Base-by-base conservation (phyloP, 768 basidiomycete genomes). In the Astraeus odoratus region DNA sequence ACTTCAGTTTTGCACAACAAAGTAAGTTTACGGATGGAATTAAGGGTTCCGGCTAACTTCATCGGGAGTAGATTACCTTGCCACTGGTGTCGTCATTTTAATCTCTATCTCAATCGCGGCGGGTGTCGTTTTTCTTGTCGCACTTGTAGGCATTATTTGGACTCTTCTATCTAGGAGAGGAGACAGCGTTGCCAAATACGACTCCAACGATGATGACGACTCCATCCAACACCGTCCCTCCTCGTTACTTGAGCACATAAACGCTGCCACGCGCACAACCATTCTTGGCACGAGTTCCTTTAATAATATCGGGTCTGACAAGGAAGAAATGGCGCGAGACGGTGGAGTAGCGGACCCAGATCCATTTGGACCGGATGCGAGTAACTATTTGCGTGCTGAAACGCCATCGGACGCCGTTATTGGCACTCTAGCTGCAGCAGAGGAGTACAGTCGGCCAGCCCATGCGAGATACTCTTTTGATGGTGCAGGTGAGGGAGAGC, bases 51-150 rank as follows among this genome's bases (percentile, higher is more conserved):
- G 20, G 12, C 36, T 49, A 19, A 56, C 30, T 10, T 42, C 36
- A 35, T 42, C 8, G 25, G 24, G 27, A 53, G 8, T 53, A 90
- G 91, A 83, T 56, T 87, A 91, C 73, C 76, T 99, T 44, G 90
- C 94, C 0, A 78, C 80, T 19, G 96, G 95, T 1, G 76, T 98
- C 29, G 92, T 99, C 44, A 97, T 98, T 53, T 76, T 99, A 35
- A 93, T 99, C 53, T 94, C 93, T 2, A 96, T 99, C 51, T 96
- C 96, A 20, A 96, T 97, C 52, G 83, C 89, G 8, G 92, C 93
- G 13, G 96, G 95, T 15, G 79, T 97, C 18, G 86, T 94, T 29
- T 94, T 93, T 75, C 70, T 94, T 1, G 72, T 93, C 25, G 84
- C 86, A 13, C 69, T 95, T 33, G 70, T 92, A 44, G 90, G 90